phyloP scores from a whole-genome alignment of 768 basidiomycete genomes.

The Pulveroboletus sp. region DNA sequence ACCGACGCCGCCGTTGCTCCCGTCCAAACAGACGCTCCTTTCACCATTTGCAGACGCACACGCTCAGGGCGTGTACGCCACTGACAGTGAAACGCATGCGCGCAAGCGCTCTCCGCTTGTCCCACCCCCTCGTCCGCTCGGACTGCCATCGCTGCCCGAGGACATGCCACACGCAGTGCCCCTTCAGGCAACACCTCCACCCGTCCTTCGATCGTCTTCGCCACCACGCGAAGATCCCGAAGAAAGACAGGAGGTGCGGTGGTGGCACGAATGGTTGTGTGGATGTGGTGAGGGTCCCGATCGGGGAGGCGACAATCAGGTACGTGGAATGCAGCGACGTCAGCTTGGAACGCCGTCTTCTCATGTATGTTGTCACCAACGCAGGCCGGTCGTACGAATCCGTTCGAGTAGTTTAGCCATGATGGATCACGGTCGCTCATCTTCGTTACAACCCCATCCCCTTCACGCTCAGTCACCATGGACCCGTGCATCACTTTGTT shows the following conservation, averaged over 20 bases:
- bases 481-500: slow-evolving; percentile 8
- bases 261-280: slow-evolving; percentile 89
- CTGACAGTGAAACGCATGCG: not conserved
- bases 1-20: not conserved
- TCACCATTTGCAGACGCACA: slow-evolving; percentile 40
- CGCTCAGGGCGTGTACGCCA: not conserved
- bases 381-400: slow-evolving; percentile 75
- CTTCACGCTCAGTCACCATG: slow-evolving; percentile 10
- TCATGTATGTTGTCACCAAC: not conserved
- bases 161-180: slow-evolving; percentile 36
- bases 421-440: not conserved
- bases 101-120: slow-evolving; percentile 10
- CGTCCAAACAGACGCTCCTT: slow-evolving; percentile 8
- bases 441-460: slow-evolving; percentile 2
- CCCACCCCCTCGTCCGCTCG: slow-evolving; percentile 56
- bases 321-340: slow-evolving; percentile 25
- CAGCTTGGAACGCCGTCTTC: not conserved
- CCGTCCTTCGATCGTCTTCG: slow-evolving; percentile 29
- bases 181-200: slow-evolving; percentile 35
- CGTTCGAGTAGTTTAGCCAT: slow-evolving; percentile 36
- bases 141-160: slow-evolving; percentile 45
- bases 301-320: slow-evolving; percentile 70
- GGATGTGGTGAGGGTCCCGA: slow-evolving; percentile 74
- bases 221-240: slow-evolving; percentile 20
- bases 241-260: slow-evolving; percentile 43